Conservation (phyloP, 345 rosid genomes). For the Nephelium lappaceum region DNA sequence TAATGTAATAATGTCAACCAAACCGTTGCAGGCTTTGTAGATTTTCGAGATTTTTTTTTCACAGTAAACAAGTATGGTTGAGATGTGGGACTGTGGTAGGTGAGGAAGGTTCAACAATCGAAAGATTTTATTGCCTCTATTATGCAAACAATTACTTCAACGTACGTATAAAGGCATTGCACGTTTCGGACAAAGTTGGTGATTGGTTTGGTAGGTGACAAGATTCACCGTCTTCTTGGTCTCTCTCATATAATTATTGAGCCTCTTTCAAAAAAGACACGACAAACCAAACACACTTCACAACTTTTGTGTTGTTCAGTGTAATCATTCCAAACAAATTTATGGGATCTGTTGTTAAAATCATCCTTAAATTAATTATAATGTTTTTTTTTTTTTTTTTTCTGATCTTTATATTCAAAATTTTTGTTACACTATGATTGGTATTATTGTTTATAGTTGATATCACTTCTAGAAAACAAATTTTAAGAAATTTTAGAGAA, state of each 20-base stretch:
- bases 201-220: conserved; percentile 18
- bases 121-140: no score
- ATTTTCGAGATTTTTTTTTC: neutral
- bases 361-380: neutral
- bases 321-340: neutral
- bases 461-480: no score
- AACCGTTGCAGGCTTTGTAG: no score
- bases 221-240: conserved; percentile 6
- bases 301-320: neutral
- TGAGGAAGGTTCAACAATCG: conserved; percentile 2
- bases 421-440: no score
- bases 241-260: neutral
- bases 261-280: neutral
- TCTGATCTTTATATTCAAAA: no score
- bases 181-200: conserved; percentile 27
- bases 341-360: neutral
- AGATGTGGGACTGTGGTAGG: conserved; percentile 6
- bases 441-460: no score
- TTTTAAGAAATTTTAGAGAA: no score
- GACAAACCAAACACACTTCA: neutral
- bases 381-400: no score
- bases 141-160: no score
- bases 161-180: conserved; percentile 14
- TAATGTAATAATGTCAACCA: no score
- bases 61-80: neutral